A percentile compares a stretch with the other conserved stretches of the same genome.
phyloP scores from a whole-genome alignment of 345 rosid species.

The Eucalyptus fibrosa region DNA sequence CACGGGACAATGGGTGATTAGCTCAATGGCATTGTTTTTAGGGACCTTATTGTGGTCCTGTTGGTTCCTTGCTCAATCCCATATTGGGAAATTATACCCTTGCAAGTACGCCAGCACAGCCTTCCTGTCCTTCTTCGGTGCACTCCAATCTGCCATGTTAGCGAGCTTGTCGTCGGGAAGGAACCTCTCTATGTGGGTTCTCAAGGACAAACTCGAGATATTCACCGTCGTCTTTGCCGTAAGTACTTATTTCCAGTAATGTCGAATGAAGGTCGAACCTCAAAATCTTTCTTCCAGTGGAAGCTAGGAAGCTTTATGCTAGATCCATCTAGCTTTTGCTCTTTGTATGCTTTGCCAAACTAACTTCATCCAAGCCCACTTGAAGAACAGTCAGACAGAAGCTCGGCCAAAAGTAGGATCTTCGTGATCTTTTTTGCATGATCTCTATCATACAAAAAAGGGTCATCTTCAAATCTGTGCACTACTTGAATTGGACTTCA shows the following conservation, averaged over 20 bases:
- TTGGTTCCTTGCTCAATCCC: slow-evolving; percentile 45
- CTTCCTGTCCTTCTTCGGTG: slow-evolving; percentile 47
- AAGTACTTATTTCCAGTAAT: background rate
- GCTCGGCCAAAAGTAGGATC: background rate
- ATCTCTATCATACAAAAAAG: background rate
- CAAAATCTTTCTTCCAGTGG: background rate
- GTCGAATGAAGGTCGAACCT: background rate
- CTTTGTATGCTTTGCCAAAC: background rate
- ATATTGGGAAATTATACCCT: slow-evolving; percentile 36
- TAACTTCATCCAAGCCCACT: background rate
- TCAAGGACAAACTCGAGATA: slow-evolving; percentile 28
- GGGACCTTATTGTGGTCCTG: slow-evolving; percentile 48
- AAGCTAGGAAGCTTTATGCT: background rate
- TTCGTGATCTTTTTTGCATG: background rate
- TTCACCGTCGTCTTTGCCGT: slow-evolving; percentile 33
- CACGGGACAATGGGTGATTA: slow-evolving; percentile 25
- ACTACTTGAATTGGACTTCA: background rate
- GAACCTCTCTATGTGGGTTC: slow-evolving; percentile 30
- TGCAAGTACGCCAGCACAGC: slow-evolving; percentile 55
- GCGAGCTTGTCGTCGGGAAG: slow-evolving; percentile 8
- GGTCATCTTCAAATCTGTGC: background rate
- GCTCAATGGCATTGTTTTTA: slow-evolving; percentile 23
- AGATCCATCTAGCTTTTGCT: background rate
- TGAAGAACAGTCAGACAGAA: background rate
- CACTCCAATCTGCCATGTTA: slow-evolving; percentile 41